These are phyloP conservation scores for Suillus ampliporus DNA, from an alignment of 768 basidiomycete species.

Conservation along the genomic window DNA sequence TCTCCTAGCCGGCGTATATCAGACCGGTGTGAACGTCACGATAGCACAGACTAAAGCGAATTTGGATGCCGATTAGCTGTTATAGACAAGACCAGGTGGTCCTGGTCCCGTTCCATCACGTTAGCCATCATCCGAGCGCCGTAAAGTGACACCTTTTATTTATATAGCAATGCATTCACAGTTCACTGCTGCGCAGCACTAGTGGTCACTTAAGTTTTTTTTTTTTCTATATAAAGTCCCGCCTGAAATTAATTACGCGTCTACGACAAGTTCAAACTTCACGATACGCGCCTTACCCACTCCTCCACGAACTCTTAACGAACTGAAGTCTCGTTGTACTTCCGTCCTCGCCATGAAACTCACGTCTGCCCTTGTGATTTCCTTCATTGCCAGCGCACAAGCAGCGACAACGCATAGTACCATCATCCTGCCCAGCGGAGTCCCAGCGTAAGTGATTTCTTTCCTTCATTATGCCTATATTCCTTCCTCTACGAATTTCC, in stretches of 20 bases:
- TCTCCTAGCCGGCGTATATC: not conserved
- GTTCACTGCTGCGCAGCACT: conserved; percentile 5
- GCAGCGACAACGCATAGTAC: not conserved
- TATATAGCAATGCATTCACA: not conserved
- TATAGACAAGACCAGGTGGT: not conserved
- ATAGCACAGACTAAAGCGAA: not conserved
- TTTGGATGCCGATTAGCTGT: not conserved
- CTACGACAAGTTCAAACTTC: not conserved
- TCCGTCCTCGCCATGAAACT: conserved; percentile 20
- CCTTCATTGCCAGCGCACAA: conserved; percentile 13
- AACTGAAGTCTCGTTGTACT: not conserved
- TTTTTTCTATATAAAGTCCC: not conserved
- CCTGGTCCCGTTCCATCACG: not conserved
- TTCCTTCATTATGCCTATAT: not conserved
- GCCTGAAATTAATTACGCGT: not conserved
- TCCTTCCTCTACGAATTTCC: not conserved
- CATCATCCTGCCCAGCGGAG: conserved; percentile 20
- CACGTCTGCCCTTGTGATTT: conserved; percentile 10
- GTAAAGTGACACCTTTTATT: not conserved
- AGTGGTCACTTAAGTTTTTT: not conserved
- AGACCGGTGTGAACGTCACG: not conserved
- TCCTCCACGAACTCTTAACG: not conserved
- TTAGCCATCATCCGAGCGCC: not conserved
- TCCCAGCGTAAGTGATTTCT: conserved; percentile 27
- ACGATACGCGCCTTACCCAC: not conserved